Evolutionary conservation across 2,329 filamentous ascomycete genomes (phyloP), one percentile per base, ranked within the genome.

Genomic region (Pseudogymnoascus sp.): DNA sequence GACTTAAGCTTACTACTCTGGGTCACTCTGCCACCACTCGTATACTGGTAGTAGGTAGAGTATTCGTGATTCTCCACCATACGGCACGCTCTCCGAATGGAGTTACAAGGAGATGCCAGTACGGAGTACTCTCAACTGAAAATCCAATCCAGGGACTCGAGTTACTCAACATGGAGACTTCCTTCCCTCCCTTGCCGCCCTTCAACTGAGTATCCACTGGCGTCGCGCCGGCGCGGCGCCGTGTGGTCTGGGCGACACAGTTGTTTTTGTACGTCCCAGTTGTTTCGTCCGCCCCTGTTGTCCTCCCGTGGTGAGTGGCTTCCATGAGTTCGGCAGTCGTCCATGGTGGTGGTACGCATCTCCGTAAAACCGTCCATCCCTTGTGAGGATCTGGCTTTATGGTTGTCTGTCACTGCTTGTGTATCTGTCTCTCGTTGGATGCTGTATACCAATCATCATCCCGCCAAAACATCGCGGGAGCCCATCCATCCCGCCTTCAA

Each of bases 401-500:
- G 23, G 23, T 15, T 50, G n/a, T n/a, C 23, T 29, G 44, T 29
- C 44, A 29, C 23, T n/a, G 23, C 7, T 29, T 29, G 13, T 50
- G 44, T 26, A 26, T 26, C 23, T 26, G 23, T 26, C 23, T 26
- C 23, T 26, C 3, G 23, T 50, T 50, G 44, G 4, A 23, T 10
- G 5, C 44, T 50, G 15, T 15, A 50, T 7, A 50, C 44, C 44
- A 50, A 50, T 26, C 21, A 46, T 26, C 42, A 6, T 44, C 17
- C 17, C 23, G 23, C 23, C 23, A 26, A 31, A 44, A 44, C 13
- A 44, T 19, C 4, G 13, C 42, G 15, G 26, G 2, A 53, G 23
- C 46, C 26, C 46, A n/a, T 53, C n/a, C 46, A 53, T 53, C 46
- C 46, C 46, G 26, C 46, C 46, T 56, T 56, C 46, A 56, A 56